phyloP scores from a whole-genome alignment of 1,284 basidiomycete genomes.

The Malassezia equina region DNA sequence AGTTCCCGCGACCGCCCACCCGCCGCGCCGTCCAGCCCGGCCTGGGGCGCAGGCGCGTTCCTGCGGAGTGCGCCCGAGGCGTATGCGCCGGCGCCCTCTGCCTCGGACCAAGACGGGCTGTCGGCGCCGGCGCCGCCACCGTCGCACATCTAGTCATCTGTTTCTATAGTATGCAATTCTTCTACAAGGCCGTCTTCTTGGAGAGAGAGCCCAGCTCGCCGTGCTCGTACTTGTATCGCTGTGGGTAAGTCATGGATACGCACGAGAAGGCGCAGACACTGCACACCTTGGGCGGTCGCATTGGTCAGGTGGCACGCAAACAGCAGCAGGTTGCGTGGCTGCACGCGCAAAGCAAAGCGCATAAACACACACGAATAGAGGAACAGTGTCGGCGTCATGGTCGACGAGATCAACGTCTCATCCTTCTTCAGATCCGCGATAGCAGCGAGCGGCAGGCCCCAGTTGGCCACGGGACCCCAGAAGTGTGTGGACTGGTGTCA shows the following conservation, averaged over 20 bases:
- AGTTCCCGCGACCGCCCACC: neutral
- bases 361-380: conserved; percentile 44
- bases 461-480: conserved; percentile 47
- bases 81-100: neutral
- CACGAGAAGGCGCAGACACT: conserved; percentile 35
- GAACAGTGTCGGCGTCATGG: conserved; percentile 40
- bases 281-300: conserved; percentile 36
- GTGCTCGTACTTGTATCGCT: conserved; percentile 4
- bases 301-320: conserved; percentile 45
- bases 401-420: conserved; percentile 42
- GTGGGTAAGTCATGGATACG: conserved; percentile 13
- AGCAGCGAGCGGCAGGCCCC: conserved; percentile 46
- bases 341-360: conserved; percentile 45
- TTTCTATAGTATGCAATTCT: neutral
- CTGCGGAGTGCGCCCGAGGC: too few species aligned
- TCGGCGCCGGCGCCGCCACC: neutral
- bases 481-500: conserved; percentile 40
- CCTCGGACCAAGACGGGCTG: neutral
- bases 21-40: neutral
- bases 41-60: neutral
- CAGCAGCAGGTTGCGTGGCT: conserved; percentile 44
- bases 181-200: neutral
- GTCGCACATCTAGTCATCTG: neutral
- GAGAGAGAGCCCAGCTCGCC: neutral
- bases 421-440: conserved; percentile 43